These are phyloP conservation scores for Typha latifolia DNA, from an alignment of 176 grass and related monocot species.

Conservation along the genomic window DNA sequence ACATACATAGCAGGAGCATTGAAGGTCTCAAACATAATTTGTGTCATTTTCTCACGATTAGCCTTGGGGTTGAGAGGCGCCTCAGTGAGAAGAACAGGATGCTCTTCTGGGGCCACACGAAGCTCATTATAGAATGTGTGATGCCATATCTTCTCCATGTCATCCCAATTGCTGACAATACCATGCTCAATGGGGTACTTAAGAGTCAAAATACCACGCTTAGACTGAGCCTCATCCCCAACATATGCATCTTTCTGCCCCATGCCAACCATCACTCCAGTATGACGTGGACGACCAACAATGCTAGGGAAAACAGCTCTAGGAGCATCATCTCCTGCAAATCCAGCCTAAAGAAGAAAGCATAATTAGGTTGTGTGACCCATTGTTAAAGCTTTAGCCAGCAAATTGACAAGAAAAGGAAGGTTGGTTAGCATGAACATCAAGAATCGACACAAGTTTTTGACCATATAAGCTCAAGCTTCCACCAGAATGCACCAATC, in stretches of 20 bases:
- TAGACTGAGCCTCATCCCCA: conserved; percentile 64
- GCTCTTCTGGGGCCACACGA: conserved; percentile 61
- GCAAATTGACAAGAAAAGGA: no score
- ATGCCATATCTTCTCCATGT: conserved; percentile 87
- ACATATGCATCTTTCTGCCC: conserved; percentile 80
- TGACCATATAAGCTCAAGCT: no score
- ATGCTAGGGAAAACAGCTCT: conserved; percentile 71
- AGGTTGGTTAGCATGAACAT: no score
- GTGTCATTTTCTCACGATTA: conserved; percentile 77
- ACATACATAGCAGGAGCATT: conserved; percentile 71
- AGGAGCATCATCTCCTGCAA: conserved; percentile 57
- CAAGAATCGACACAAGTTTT: no score
- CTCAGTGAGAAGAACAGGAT: conserved; percentile 59
- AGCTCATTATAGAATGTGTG: conserved; percentile 88
- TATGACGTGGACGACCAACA: conserved; percentile 54
- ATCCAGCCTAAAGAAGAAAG: conserved; percentile 33
- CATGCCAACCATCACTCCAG: conserved; percentile 70
- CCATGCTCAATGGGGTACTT: conserved; percentile 77
- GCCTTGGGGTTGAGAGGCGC: conserved; percentile 72
- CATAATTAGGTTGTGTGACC: no score
- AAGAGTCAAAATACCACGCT: conserved; percentile 66
- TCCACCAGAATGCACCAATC: no score
- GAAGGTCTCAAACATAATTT: conserved; percentile 85
- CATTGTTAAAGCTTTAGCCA: no score
- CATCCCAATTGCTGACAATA: conserved; percentile 72